A percentile compares a stretch with the other conserved stretches of the same genome.
phyloP scores from a whole-genome alignment of 1,284 basidiomycete species.

The Fistulinella cinereoalba region DNA sequence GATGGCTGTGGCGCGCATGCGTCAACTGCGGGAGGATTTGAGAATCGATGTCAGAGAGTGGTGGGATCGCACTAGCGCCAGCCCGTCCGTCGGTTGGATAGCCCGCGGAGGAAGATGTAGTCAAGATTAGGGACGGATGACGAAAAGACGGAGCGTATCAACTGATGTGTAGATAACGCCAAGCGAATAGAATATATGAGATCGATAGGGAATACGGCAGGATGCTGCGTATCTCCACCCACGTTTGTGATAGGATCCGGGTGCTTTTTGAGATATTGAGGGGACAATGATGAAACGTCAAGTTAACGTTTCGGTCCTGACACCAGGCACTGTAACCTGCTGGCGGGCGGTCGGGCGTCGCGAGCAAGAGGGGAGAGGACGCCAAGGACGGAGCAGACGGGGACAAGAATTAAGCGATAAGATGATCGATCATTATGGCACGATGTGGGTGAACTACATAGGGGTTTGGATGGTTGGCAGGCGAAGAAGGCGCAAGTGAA shows the following conservation, averaged over 20 bases:
- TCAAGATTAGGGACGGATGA: conserved; percentile 6
- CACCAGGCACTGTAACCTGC: neutral
- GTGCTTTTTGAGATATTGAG: conserved; percentile 13
- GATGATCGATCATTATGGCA: neutral
- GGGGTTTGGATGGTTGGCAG: conserved; percentile 1
- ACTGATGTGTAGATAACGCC: neutral
- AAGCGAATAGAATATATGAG: conserved; percentile 9
- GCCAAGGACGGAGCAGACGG: neutral
- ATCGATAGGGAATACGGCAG: conserved; percentile 2
- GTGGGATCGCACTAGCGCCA: too few relatives aligned
- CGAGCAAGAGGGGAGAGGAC: neutral
- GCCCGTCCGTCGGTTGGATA: too few relatives aligned
- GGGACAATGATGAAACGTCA: neutral
- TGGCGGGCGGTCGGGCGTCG: neutral
- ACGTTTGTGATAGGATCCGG: conserved; percentile 12
- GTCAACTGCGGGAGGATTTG: too few relatives aligned
- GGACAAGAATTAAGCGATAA: neutral
- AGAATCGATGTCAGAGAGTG: too few relatives aligned
- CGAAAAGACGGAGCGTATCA: neutral
- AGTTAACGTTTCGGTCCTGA: conserved; percentile 5
- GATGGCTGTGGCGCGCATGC: too few relatives aligned
- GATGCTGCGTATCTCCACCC: conserved; percentile 9
- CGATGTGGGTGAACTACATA: neutral
- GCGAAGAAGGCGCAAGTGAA: neutral
- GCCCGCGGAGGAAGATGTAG: too few relatives aligned